Evolutionary conservation across 345 rosid genomes (phyloP).

Genomic region (Bretschneidera sinensis): DNA sequence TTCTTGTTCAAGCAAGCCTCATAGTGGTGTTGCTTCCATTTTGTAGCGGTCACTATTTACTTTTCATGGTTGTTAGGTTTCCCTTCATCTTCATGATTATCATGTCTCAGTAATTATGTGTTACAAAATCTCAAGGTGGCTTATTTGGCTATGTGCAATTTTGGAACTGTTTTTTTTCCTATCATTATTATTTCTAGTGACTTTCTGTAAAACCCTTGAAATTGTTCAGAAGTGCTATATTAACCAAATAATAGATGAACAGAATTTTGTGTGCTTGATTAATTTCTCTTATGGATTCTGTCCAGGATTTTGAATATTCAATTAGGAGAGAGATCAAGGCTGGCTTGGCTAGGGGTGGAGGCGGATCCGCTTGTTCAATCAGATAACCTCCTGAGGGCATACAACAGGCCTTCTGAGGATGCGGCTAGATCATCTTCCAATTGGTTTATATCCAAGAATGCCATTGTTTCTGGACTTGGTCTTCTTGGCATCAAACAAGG

Average conservation of each 20-base stretch:
- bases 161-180: neutral
- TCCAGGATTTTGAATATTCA: conserved; percentile 72
- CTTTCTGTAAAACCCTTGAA: neutral
- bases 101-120: neutral
- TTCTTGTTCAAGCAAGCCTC: neutral
- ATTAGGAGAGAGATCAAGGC: conserved; percentile 67
- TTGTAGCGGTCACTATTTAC: neutral
- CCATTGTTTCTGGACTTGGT: conserved; percentile 72
- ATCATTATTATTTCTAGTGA: too few species aligned
- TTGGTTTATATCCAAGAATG: conserved; percentile 82
- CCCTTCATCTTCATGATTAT: neutral
- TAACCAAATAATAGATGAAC: neutral
- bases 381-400: conserved; percentile 61
- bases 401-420: conserved; percentile 55
- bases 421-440: conserved; percentile 42
- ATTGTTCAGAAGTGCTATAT: neutral
- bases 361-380: conserved; percentile 79
- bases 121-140: neutral
- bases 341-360: conserved; percentile 84
- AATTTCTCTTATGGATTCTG: neutral
- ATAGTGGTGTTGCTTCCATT: neutral
- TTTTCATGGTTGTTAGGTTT: neutral
- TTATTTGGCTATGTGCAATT: neutral
- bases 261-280: too few species aligned
- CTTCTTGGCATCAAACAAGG: conserved; percentile 76